Evolutionary conservation across 768 basidiomycete species (phyloP), one percentile per base, ranked within the genome.

Genomic region (Rhizopogon roseolus): DNA sequence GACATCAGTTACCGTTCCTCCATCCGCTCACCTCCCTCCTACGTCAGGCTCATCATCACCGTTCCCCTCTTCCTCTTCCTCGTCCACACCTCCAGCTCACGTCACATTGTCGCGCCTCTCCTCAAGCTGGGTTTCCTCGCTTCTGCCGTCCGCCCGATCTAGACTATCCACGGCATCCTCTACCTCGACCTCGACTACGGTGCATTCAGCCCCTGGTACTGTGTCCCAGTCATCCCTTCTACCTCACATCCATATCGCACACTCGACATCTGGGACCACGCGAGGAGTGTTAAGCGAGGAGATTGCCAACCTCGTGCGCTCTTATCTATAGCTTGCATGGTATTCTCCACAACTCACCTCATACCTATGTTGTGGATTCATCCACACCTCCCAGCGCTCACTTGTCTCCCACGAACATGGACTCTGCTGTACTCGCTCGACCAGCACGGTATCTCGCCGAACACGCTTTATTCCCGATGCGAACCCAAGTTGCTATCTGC

Each of bases 371-470:
- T n/a, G n/a, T 34, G 93, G 90, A 73, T 94, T 22, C 85, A 90
- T 0, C 69, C 82, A 1, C 75, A n/a, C n/a, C 76, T 95, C 1
- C 88, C 92, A 0, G 83, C 90, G 0, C 78, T 94, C 5, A 75
- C 81, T 1, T 84, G 87, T 5, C 80, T 95, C 16, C 78, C 85
- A 0, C 73, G 76, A 7, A 71, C 76, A 28, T 96, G 93, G 93
- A 79, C 79, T 0, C 79, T 95, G 0, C 71, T 93, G 4, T 94
- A 95, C 71, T 94, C 91, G 16, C 77, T 97, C 16, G 96, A 98
- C 64, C 94, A 97, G 62, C 90, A 98, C 60, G 96, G 96, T 0
- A 93, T 95, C 41, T 95, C 93, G 10, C 76, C 98, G 16, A 84
- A 87, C 43, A 97, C 96, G 1, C 78, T 98, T 5, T 98, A 97